phyloP scores from a whole-genome alignment of 257 asterid species.

The Handroanthus guayacan region DNA sequence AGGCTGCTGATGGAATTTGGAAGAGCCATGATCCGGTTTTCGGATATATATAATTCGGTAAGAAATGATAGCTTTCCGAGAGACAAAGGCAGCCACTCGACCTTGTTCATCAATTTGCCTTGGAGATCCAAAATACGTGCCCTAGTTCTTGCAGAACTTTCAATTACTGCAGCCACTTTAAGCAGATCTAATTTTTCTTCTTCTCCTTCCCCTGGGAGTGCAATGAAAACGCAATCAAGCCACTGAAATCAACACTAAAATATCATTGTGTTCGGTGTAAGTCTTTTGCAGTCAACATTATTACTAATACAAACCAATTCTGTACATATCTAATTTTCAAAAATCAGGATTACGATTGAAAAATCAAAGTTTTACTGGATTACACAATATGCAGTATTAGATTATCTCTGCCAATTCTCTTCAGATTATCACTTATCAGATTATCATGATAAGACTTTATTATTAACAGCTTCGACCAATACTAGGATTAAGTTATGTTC shows the following conservation, averaged over 20 bases:
- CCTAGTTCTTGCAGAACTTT: slow-evolving; percentile 54
- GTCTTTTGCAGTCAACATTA: background rate
- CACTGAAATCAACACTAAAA: background rate
- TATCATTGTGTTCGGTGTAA: background rate
- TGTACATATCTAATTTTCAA: background rate
- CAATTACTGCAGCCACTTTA: slow-evolving; percentile 71
- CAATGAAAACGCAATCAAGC: slow-evolving; percentile 38
- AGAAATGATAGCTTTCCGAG: slow-evolving; percentile 72
- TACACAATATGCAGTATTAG: background rate
- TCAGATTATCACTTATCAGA: background rate
- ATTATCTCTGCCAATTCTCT: background rate
- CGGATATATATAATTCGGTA: slow-evolving; percentile 60
- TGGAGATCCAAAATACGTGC: slow-evolving; percentile 63
- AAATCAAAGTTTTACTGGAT: background rate
- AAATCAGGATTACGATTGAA: slow-evolving; percentile 15
- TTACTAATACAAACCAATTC: background rate
- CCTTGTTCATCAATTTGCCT: slow-evolving; percentile 71
- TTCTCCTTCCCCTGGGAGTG: slow-evolving; percentile 45
- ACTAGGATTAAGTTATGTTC: slow-evolving; percentile 10
- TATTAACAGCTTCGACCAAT: slow-evolving; percentile 3
- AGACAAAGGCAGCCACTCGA: slow-evolving; percentile 90
- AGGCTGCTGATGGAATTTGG: slow-evolving; percentile 66
- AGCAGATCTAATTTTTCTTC: slow-evolving; percentile 57
- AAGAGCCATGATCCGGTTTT: slow-evolving; percentile 82
- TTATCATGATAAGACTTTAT: slow-evolving; percentile 20